Conservation (phyloP, 345 rosid genomes). For the Salix suchowensis region DNA sequence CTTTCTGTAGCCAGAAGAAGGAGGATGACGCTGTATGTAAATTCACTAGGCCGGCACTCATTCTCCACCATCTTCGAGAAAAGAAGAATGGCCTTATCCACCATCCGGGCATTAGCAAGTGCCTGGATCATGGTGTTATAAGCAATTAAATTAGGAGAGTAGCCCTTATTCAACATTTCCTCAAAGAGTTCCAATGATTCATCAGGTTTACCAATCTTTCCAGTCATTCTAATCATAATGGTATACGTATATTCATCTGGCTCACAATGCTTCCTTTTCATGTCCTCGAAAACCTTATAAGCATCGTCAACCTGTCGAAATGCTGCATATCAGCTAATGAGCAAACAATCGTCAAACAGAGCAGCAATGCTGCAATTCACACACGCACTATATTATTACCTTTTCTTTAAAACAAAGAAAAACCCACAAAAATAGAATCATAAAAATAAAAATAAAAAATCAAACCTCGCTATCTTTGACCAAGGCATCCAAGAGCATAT, state of each 20-base stretch:
- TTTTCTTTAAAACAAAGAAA: slow-evolving; percentile 1
- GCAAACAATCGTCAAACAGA: slow-evolving; percentile 11
- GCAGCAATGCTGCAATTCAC: background rate
- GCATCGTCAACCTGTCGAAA: slow-evolving; percentile 71
- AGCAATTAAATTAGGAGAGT: slow-evolving; percentile 49
- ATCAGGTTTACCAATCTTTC: slow-evolving; percentile 57
- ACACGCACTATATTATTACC: background rate
- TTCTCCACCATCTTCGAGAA: slow-evolving; percentile 59
- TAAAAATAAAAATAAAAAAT: background rate
- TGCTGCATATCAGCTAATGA: slow-evolving; percentile 66
- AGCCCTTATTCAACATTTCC: slow-evolving; percentile 61
- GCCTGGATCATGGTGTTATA: slow-evolving; percentile 81
- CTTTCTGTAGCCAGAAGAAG: slow-evolving; percentile 13
- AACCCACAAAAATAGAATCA: background rate
- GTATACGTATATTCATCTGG: slow-evolving; percentile 79
- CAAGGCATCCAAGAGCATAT: slow-evolving; percentile 86
- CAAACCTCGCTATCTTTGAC: slow-evolving; percentile 71
- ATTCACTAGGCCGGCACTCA: slow-evolving; percentile 15
- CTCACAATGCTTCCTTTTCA: slow-evolving; percentile 61
- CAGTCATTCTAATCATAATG: slow-evolving; percentile 75
- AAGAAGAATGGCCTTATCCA: slow-evolving; percentile 63
- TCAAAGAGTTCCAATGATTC: slow-evolving; percentile 60
- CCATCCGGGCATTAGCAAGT: slow-evolving; percentile 55
- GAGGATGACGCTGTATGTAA: slow-evolving; percentile 19
- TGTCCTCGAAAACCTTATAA: slow-evolving; percentile 66